phyloP scores from a whole-genome alignment of 208 protist genomes.

The Leishmania lainsoni region DNA sequence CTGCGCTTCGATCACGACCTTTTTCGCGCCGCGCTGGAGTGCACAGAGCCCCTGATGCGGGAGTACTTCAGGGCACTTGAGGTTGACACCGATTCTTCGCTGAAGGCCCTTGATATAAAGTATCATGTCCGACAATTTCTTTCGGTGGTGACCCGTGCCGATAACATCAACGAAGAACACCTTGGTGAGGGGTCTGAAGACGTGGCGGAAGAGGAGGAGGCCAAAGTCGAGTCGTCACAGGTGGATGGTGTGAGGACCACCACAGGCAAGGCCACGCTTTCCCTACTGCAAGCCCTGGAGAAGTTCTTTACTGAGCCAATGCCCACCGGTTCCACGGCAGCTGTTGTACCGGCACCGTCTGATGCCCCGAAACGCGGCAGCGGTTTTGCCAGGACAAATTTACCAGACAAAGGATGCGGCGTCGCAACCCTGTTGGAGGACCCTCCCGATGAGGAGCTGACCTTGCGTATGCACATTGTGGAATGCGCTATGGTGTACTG shows the following conservation, averaged over 20 bases:
- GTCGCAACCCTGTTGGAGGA: background rate
- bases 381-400: background rate
- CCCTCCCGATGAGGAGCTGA: background rate
- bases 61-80: conserved; percentile 19
- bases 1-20: background rate
- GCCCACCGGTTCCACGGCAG: background rate
- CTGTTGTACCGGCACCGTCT: background rate
- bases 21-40: background rate
- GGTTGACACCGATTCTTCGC: background rate
- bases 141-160: background rate
- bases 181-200: background rate
- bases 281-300: background rate
- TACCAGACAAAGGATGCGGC: background rate
- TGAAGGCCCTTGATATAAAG: background rate
- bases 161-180: background rate
- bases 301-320: background rate
- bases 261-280: background rate
- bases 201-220: background rate
- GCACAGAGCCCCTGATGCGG: conserved; percentile 8
- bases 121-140: conserved; percentile 6
- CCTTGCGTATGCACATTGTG: conserved; percentile 4
- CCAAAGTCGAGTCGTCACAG: background rate
- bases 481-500: conserved; percentile 9
- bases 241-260: background rate
- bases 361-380: background rate